phyloP scores from a whole-genome alignment of 2,329 filamentous ascomycete genomes.

The Epichloe gansuensis region DNA sequence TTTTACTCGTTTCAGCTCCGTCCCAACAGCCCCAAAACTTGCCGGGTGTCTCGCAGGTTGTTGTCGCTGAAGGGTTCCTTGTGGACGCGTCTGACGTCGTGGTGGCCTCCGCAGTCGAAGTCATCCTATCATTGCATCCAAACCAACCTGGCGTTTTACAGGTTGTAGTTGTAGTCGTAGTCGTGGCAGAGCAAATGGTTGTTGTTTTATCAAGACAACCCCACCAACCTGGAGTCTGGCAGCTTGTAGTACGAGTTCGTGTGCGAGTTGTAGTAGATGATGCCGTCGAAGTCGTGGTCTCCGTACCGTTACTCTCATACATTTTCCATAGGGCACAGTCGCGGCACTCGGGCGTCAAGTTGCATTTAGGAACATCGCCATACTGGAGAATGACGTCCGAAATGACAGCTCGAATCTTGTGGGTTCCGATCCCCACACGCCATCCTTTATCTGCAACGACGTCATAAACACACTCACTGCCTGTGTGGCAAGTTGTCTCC shows the following conservation, averaged over 20 bases:
- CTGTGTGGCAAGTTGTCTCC: constrained; percentile 85
- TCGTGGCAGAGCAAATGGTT: constrained; percentile 24
- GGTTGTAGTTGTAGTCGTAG: constrained; percentile 30
- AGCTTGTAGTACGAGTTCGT: constrained; percentile 73
- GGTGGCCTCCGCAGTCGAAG: constrained; percentile 17
- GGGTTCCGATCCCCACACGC: constrained; percentile 80
- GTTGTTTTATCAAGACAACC: constrained; percentile 60
- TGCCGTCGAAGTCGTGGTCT: constrained; percentile 52
- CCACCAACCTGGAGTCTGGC: constrained; percentile 89
- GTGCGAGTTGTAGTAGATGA: constrained; percentile 44
- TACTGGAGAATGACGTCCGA: constrained; percentile 77
- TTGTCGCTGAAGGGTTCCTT: constrained; percentile 17
- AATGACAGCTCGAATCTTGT: constrained; percentile 82
- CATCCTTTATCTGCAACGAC: constrained; percentile 85
- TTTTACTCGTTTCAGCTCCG: constrained; percentile 17
- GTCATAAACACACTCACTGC: constrained; percentile 79
- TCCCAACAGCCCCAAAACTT: constrained; percentile 45
- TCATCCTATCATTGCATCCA: constrained; percentile 42
- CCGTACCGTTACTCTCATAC: constrained; percentile 81
- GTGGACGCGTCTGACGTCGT: constrained; percentile 17
- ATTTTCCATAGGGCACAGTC: constrained; percentile 94
- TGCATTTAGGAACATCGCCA: constrained; percentile 65
- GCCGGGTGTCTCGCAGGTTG: constrained; percentile 37
- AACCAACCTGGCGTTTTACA: constrained; percentile 55
- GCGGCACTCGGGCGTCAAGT: constrained; percentile 63